Evolutionary conservation across 768 basidiomycete genomes (phyloP).

Genomic region (Lactifluus echinatus): DNA sequence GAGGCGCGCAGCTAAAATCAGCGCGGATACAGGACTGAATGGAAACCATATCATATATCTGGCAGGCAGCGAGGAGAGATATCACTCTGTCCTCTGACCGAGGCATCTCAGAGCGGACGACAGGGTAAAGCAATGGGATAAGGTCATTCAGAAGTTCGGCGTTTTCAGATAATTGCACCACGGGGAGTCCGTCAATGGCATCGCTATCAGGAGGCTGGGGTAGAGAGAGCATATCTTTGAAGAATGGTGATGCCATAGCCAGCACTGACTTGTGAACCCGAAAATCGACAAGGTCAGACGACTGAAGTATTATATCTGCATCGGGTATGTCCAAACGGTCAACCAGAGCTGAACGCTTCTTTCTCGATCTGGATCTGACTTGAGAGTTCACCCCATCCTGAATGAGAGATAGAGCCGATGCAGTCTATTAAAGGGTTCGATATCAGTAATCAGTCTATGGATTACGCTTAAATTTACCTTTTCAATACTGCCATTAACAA

Average conservation of each 20-base stretch:
- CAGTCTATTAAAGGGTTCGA: background rate
- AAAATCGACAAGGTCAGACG: background rate
- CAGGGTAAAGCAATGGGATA: constrained; percentile 1
- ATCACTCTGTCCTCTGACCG: background rate
- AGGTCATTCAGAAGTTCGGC: background rate
- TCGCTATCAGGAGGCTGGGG: background rate
- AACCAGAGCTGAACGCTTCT: background rate
- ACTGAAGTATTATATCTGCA: background rate
- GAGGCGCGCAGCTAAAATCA: background rate
- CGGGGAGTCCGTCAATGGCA: background rate
- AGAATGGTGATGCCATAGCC: constrained; percentile 3
- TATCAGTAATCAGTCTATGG: background rate
- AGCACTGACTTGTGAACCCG: constrained; percentile 7
- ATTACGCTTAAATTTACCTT: background rate
- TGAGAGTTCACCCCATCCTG: background rate
- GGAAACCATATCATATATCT: constrained; percentile 21
- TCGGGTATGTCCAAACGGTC: background rate
- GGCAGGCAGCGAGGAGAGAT: constrained; percentile 13
- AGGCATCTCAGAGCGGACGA: background rate
- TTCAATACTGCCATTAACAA: background rate
- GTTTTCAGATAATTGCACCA: background rate
- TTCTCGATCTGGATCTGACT: background rate
- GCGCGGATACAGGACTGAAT: background rate
- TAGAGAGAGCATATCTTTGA: background rate
- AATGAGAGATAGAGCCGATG: background rate